Base-by-base conservation (phyloP, 2,329 filamentous ascomycete genomes). In the Davidsoniella virescens region DNA sequence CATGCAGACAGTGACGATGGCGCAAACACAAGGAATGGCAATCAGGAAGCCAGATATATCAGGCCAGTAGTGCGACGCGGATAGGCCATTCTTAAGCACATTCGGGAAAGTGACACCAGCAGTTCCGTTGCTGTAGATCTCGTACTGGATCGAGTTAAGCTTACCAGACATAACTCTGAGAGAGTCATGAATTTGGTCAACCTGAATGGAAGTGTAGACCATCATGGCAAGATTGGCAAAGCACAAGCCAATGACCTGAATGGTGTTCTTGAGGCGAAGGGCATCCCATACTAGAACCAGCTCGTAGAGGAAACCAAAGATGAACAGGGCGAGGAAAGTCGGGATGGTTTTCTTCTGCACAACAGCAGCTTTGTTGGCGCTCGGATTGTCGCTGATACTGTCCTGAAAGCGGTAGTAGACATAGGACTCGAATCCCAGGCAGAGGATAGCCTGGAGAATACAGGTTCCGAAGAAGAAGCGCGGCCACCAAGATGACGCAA, bases 221-320 rank as follows among this genome's bases (percentile, higher is more conserved):
- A 96, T 74, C 57, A 98, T 78, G 39, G 87, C 90, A 29, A 92
- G 66, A 65, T 98, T 96, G 68, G 92, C 92, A 52, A 93, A 69
- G 67, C 90, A 94, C 26, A 98, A 74, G 42, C 92, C 92, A 58
- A 98, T 96, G 63, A 96, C 75, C 65, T 98, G 92, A 71, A 98
- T 98, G 9, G 92, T 98, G 68, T 98, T 98, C 66, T 95, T 95
- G 62, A 90, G 72, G 55, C 87, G 81, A 52, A 98, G 72, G 14
- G 90, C 92, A 69, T 98, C 92, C 75, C 87, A 96, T 10, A 92
- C 84, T 49, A 98, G 72, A 25, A 93, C 69, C 29, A 96, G 69
- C 62, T 94, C 81, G 67, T 96, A 98, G 52, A 98, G 65, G 67
- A 94, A 96, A 54, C 87, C 92, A 64, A 98, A 95, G 64, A 95